A percentile compares a stretch with the other conserved stretches of the same genome.
These are phyloP conservation scores for Dendrobium officinale DNA, from an alignment of 106 monocot genomes.

Conservation along the genomic window DNA sequence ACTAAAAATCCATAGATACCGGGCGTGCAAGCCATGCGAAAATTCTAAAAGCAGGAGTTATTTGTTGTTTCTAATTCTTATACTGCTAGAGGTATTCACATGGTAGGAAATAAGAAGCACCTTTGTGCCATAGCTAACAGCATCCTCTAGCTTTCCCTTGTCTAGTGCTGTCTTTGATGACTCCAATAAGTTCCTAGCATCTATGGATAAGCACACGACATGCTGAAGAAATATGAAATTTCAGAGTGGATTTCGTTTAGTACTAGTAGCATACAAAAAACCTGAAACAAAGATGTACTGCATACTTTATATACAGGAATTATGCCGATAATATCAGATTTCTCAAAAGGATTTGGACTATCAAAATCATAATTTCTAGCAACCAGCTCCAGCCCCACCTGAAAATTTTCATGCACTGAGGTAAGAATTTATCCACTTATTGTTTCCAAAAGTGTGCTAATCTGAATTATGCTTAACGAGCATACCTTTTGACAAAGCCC, in stretches of 20 bases:
- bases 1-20: neutral
- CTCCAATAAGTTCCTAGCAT: slow-evolving; percentile 83
- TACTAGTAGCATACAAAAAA: neutral
- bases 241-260: neutral
- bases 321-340: slow-evolving; percentile 72
- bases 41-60: neutral
- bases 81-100: neutral
- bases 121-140: slow-evolving; percentile 78
- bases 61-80: neutral
- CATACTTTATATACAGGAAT: slow-evolving; percentile 83
- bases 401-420: slow-evolving; percentile 5
- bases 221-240: slow-evolving; percentile 38
- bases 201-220: slow-evolving; percentile 64
- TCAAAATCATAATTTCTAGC: slow-evolving; percentile 79
- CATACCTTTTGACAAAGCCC: slow-evolving; percentile 78
- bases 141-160: slow-evolving; percentile 94
- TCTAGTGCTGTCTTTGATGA: slow-evolving; percentile 82
- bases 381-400: slow-evolving; percentile 77
- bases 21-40: too few relatives aligned
- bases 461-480: neutral
- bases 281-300: neutral
- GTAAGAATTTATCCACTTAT: neutral
- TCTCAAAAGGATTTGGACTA: slow-evolving; percentile 63
- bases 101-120: slow-evolving; percentile 16
- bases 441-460: neutral